Conservation (phyloP, 495 filamentous ascomycete species). For the Articulospora tetracladia region DNA sequence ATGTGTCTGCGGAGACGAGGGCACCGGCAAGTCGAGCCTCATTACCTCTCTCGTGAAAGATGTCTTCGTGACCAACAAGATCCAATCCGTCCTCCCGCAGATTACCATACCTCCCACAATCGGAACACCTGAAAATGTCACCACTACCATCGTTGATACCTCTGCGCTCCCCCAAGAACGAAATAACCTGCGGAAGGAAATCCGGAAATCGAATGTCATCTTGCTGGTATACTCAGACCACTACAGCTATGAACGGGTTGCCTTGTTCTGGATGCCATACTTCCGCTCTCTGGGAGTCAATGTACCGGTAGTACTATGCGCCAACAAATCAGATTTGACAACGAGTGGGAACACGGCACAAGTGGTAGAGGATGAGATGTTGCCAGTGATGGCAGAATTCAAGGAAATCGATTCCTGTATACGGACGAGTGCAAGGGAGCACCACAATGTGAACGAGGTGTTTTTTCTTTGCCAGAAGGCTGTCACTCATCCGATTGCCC, state of each 20-base stretch:
- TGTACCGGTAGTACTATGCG: conserved; percentile 94
- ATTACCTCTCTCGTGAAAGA: conserved; percentile 87
- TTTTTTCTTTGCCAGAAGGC: conserved; percentile 98
- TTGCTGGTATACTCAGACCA: conserved; percentile 97
- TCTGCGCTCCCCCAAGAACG: conserved; percentile 93
- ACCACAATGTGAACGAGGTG: conserved; percentile 93
- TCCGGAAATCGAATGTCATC: conserved; percentile 94
- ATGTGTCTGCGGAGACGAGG: conserved; percentile 94
- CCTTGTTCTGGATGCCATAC: conserved; percentile 95
- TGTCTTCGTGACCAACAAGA: conserved; percentile 87
- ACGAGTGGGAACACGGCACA: conserved; percentile 67
- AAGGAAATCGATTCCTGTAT: conserved; percentile 99
- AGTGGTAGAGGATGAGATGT: conserved; percentile 93
- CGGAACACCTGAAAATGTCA: conserved; percentile 90
- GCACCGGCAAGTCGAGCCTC: conserved; percentile 64
- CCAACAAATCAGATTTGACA: conserved; percentile 89
- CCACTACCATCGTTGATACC: conserved; percentile 93
- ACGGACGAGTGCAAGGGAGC: conserved; percentile 88
- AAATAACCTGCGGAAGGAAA: conserved; percentile 82
- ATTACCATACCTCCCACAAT: conserved; percentile 88
- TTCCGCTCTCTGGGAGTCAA: conserved; percentile 97
- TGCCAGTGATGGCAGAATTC: conserved; percentile 97
- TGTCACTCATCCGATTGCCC: conserved; percentile 96
- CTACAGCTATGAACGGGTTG: conserved; percentile 97
- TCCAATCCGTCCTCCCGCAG: conserved; percentile 88